Conservation (phyloP, 129 eudicot genomes). For the Mikania micrantha region DNA sequence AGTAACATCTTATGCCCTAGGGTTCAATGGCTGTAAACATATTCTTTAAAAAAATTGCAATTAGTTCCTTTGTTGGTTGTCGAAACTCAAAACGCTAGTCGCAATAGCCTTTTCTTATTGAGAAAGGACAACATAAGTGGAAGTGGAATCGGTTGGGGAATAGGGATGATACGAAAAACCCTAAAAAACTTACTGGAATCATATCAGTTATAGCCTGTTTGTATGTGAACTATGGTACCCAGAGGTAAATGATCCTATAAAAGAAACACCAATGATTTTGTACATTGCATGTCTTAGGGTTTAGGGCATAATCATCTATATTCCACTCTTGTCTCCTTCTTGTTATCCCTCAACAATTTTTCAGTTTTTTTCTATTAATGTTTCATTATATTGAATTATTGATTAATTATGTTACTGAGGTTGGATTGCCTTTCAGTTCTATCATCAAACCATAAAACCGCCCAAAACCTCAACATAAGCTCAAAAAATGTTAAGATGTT, state of each 20-base stretch:
- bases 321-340: neutral
- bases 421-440: neutral
- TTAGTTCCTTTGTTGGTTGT: neutral
- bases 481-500: neutral
- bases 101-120: neutral
- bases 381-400: neutral
- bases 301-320: neutral
- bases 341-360: neutral
- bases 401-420: neutral
- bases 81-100: neutral
- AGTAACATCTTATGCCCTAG: neutral
- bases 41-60: neutral
- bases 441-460: neutral
- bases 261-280: neutral
- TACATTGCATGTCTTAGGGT: neutral
- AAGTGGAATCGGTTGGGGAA: neutral
- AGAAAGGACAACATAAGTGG: neutral
- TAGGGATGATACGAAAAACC: neutral
- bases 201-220: neutral
- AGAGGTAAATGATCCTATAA: neutral
- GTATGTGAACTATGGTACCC: neutral
- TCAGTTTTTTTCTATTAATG: neutral
- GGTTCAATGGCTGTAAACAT: neutral
- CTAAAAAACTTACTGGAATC: neutral
- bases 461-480: constrained; percentile 19